phyloP scores from a whole-genome alignment of 2,329 filamentous ascomycete genomes.

The Aspergillus versicolor region DNA sequence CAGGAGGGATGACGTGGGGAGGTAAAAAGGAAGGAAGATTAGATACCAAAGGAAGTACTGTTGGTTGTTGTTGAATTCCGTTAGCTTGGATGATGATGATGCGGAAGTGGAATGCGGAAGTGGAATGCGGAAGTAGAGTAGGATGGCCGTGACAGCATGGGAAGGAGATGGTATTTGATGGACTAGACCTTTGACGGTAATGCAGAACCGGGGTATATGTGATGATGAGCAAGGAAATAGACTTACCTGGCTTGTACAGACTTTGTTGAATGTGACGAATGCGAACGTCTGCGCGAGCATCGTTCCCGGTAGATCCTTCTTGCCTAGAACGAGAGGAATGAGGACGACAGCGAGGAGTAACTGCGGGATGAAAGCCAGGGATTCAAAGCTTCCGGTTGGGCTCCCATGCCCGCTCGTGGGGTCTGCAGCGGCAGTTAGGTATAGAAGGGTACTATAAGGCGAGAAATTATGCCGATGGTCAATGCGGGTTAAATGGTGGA shows the following conservation, averaged over 20 bases:
- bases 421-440: conserved; percentile 71
- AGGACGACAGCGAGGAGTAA: conserved; percentile 74
- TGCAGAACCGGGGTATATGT: too few species aligned
- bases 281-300: conserved; percentile 96
- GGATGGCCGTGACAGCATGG: too few species aligned
- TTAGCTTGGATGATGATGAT: neutral
- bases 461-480: conserved; percentile 99
- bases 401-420: conserved; percentile 20
- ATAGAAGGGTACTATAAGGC: conserved; percentile 88
- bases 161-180: too few species aligned
- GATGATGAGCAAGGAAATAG: neutral
- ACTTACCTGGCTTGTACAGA: conserved; percentile 91
- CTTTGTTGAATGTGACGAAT: conserved; percentile 98
- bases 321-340: conserved; percentile 74
- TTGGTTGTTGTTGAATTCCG: neutral
- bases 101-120: neutral
- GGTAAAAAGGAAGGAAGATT: conserved; percentile 86
- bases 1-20: conserved; percentile 75
- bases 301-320: conserved; percentile 74
- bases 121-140: too few species aligned
- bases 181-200: too few species aligned
- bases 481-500: conserved; percentile 88
- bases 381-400: conserved; percentile 57
- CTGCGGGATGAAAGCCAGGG: conserved; percentile 85
- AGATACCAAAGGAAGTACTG: conserved; percentile 99